Evolutionary conservation across 805 yeast genomes (phyloP).

Genomic region (Candida vaughaniae): DNA sequence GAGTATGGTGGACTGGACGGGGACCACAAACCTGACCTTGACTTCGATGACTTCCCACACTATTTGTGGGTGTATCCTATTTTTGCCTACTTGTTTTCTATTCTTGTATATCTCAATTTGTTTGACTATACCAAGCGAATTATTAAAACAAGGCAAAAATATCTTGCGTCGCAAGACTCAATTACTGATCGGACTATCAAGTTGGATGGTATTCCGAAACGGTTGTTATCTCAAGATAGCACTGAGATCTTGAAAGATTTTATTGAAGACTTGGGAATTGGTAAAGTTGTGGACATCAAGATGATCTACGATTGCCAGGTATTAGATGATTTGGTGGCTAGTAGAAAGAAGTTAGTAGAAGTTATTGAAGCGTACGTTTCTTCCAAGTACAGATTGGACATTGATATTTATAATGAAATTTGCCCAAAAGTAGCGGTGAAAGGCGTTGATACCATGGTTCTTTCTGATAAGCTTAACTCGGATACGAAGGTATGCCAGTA

Average conservation of each 20-base stretch:
- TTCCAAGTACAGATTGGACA: conserved; percentile 39
- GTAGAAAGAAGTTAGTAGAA: conserved; percentile 29
- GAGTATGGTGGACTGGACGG: not conserved
- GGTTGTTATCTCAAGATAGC: conserved; percentile 34
- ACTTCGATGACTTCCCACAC: conserved; percentile 36
- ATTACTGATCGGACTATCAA: conserved; percentile 59
- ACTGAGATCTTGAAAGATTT: conserved; percentile 46
- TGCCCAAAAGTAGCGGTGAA: conserved; percentile 32
- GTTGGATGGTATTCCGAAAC: conserved; percentile 53
- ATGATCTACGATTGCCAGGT: conserved; percentile 47
- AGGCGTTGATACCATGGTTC: conserved; percentile 3
- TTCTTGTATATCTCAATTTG: conserved; percentile 44
- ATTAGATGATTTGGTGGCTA: conserved; percentile 36
- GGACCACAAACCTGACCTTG: conserved; percentile 12
- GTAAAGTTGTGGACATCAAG: conserved; percentile 51
- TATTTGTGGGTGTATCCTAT: conserved; percentile 54
- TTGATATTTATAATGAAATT: conserved; percentile 36
- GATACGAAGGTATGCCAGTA: conserved; percentile 31
- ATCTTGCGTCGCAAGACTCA: conserved; percentile 58
- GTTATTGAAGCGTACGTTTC: conserved; percentile 45
- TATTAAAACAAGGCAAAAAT: conserved; percentile 53
- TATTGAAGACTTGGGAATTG: conserved; percentile 55
- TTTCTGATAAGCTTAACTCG: conserved; percentile 8
- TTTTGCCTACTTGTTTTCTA: conserved; percentile 55
- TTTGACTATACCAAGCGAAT: conserved; percentile 49